phyloP scores from a whole-genome alignment of 2,329 filamentous ascomycete genomes.

The Ceratocystis huliohia region DNA sequence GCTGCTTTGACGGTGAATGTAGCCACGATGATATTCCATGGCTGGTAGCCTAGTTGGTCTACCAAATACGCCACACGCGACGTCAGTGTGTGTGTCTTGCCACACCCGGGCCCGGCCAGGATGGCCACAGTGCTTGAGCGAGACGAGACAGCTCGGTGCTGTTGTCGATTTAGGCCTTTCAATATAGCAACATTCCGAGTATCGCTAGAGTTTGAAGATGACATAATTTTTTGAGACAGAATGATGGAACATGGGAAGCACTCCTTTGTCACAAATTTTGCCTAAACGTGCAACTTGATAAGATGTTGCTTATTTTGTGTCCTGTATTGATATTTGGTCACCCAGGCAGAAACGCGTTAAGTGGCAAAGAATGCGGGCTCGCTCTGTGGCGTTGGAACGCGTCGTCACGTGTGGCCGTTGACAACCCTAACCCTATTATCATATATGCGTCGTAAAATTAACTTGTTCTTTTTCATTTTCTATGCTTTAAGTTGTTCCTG shows the following conservation, averaged over 20 bases:
- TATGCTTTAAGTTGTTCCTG: not conserved
- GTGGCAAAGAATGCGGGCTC: not conserved
- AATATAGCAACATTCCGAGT: not conserved
- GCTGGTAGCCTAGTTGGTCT: constrained; percentile 55
- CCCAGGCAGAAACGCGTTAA: not conserved
- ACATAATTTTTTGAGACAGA: not conserved
- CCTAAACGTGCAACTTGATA: too few relatives aligned
- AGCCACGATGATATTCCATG: constrained; percentile 83
- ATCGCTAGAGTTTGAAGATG: not conserved
- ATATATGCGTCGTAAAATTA: too few relatives aligned
- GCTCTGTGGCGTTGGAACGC: not conserved
- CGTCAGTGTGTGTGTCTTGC: constrained; percentile 92
- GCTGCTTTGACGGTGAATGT: constrained; percentile 96
- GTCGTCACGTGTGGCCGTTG: not conserved
- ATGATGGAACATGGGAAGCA: not conserved
- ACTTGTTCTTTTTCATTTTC: too few relatives aligned
- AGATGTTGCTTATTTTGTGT: not conserved
- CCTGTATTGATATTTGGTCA: not conserved
- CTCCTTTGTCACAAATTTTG: not conserved
- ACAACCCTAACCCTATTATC: not conserved
- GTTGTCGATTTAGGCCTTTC: constrained; percentile 23
- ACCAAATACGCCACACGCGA: constrained; percentile 85
- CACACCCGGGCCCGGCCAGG: constrained; percentile 55
- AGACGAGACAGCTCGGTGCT: constrained; percentile 44
- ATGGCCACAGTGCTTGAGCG: constrained; percentile 47